A percentile compares a stretch with the other conserved stretches of the same genome.
Evolutionary conservation across 2,329 filamentous ascomycete species (phyloP).

Genomic region (Cercospora sojina): DNA sequence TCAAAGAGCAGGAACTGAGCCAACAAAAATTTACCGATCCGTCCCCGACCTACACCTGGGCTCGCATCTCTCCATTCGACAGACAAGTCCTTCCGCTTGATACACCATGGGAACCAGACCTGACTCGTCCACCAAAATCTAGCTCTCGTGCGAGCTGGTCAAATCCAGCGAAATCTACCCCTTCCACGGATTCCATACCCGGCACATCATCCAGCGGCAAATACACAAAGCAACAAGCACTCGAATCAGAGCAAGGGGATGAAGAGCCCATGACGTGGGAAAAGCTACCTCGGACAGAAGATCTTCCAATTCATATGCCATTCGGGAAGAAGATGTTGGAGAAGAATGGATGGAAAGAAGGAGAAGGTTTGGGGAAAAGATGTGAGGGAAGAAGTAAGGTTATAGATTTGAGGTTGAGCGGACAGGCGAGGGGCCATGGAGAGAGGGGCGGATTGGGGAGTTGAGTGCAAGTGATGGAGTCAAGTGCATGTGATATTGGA

Average conservation of each 20-base stretch:
- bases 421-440: background rate
- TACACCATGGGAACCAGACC: background rate
- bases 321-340: background rate
- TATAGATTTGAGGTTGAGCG: background rate
- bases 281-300: background rate
- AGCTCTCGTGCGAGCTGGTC: background rate
- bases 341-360: slow-evolving; percentile 1
- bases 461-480: background rate
- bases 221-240: background rate
- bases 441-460: background rate
- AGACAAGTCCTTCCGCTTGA: background rate
- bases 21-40: background rate
- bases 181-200: background rate
- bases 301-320: background rate
- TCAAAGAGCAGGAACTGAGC: background rate
- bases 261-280: background rate
- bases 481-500: background rate
- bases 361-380: background rate
- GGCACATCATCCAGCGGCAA: background rate
- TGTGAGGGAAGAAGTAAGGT: background rate
- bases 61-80: background rate
- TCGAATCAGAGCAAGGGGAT: background rate
- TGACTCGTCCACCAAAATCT: background rate
- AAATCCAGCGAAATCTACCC: background rate
- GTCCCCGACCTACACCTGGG: background rate